These are phyloP conservation scores for Oidium heveae DNA, from an alignment of 2,329 filamentous ascomycete genomes.

Conservation along the genomic window DNA sequence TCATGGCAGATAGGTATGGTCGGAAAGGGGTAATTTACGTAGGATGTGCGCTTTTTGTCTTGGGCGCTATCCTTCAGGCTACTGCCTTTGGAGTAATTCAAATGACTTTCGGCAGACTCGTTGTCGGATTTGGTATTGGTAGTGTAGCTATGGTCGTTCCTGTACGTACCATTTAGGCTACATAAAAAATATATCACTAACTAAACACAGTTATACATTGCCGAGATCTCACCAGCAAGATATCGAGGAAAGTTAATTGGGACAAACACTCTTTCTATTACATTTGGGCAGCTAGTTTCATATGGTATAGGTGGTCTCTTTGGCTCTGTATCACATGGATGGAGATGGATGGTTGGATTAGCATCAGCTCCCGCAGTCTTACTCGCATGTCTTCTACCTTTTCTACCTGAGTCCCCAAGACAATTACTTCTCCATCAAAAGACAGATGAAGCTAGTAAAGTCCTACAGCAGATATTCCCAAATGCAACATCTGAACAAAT, in stretches of 20 bases:
- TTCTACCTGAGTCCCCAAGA: conserved; percentile 40
- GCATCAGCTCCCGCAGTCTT: conserved; percentile 37
- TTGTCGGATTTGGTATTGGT: conserved; percentile 46
- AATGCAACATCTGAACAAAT: conserved; percentile 19
- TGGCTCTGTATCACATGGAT: conserved; percentile 37
- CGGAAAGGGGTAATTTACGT: conserved; percentile 38
- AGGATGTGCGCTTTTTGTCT: conserved; percentile 37
- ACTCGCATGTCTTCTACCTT: conserved; percentile 34
- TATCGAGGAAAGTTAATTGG: conserved; percentile 43
- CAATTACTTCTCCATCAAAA: conserved; percentile 38
- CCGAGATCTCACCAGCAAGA: conserved; percentile 36
- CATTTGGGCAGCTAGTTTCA: conserved; percentile 36
- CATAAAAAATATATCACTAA: neutral
- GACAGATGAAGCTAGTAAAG: conserved; percentile 24
- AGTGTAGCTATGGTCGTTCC: conserved; percentile 37
- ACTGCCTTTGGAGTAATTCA: conserved; percentile 32
- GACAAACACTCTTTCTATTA: conserved; percentile 43
- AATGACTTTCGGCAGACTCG: conserved; percentile 41
- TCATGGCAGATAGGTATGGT: conserved; percentile 29
- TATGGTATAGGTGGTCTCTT: conserved; percentile 36
- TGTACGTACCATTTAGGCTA: neutral
- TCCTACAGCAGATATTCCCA: conserved; percentile 18
- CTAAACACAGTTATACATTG: conserved; percentile 30
- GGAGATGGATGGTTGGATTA: conserved; percentile 41
- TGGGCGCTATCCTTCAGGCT: conserved; percentile 42